Evolutionary conservation across 768 basidiomycete genomes (phyloP).

Genomic region (Suillus alpinus): DNA sequence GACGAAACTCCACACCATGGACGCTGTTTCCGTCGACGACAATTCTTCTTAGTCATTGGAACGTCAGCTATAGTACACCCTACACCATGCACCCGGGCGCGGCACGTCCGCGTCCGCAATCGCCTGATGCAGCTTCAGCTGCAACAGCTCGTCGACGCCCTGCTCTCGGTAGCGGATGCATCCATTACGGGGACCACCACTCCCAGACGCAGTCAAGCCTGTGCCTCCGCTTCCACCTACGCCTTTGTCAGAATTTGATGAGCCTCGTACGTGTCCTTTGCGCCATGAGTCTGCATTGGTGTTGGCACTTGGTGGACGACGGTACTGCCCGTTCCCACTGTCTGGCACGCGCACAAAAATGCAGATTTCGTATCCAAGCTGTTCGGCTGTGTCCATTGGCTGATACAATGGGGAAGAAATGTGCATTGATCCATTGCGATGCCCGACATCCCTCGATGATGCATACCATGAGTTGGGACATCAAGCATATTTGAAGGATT

Average conservation of each 20-base stretch:
- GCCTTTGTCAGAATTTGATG: slow-evolving; percentile 21
- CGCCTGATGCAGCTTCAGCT: slow-evolving; percentile 88
- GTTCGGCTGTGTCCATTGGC: slow-evolving; percentile 67
- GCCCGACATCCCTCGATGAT: slow-evolving; percentile 78
- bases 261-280: slow-evolving; percentile 15
- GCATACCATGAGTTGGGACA: slow-evolving; percentile 88
- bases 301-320: slow-evolving; percentile 22
- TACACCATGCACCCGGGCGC: slow-evolving; percentile 57
- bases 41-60: too few relatives aligned
- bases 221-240: slow-evolving; percentile 21
- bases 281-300: slow-evolving; percentile 16
- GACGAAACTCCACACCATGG: too few relatives aligned
- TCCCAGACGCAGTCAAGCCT: slow-evolving; percentile 11
- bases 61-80: too few relatives aligned
- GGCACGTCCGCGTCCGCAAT: slow-evolving; percentile 69
- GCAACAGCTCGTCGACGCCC: slow-evolving; percentile 92
- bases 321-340: slow-evolving; percentile 59
- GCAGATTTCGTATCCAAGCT: slow-evolving; percentile 72
- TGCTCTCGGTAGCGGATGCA: slow-evolving; percentile 79
- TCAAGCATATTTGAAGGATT: slow-evolving; percentile 89
- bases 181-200: slow-evolving; percentile 14
- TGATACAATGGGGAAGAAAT: slow-evolving; percentile 81
- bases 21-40: too few relatives aligned
- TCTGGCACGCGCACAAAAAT: slow-evolving; percentile 73
- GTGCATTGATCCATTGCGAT: slow-evolving; percentile 64